Evolutionary conservation across 2,329 filamentous ascomycete genomes (phyloP).

Genomic region (Neonectria ditissima): DNA sequence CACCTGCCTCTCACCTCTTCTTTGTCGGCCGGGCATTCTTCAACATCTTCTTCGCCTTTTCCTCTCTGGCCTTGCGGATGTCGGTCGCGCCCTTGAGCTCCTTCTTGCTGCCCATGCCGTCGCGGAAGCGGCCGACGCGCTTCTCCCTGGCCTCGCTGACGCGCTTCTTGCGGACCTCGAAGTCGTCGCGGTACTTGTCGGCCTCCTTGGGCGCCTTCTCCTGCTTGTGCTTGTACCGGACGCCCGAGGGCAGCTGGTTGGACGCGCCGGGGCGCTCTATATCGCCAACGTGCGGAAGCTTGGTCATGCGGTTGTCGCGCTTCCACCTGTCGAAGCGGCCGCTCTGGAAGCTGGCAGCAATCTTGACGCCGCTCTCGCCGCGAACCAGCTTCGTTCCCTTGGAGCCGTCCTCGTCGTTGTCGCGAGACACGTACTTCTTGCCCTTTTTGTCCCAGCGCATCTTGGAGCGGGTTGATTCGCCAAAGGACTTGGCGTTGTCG

Average conservation of each 20-base stretch:
- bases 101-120: conserved; percentile 76
- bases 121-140: conserved; percentile 78
- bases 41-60: conserved; percentile 80
- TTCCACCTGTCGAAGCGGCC: conserved; percentile 95
- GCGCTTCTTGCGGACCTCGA: conserved; percentile 88
- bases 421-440: conserved; percentile 91
- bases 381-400: conserved; percentile 78
- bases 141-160: conserved; percentile 89
- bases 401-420: conserved; percentile 94
- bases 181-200: conserved; percentile 93
- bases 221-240: conserved; percentile 84
- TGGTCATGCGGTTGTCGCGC: conserved; percentile 83
- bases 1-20: conserved; percentile 55
- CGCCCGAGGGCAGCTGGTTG: conserved; percentile 48
- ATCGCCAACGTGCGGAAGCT: conserved; percentile 86
- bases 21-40: conserved; percentile 89
- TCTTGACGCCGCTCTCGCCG: conserved; percentile 95
- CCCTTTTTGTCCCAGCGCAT: conserved; percentile 98
- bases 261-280: conserved; percentile 65
- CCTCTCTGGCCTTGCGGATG: conserved; percentile 83
- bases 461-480: conserved; percentile 76
- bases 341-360: conserved; percentile 91
- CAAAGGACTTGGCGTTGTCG: conserved; percentile 83
- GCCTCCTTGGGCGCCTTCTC: conserved; percentile 92
- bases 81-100: conserved; percentile 88